Conservation (phyloP, 75 land plant species). For the Cupressus sempervirens region DNA sequence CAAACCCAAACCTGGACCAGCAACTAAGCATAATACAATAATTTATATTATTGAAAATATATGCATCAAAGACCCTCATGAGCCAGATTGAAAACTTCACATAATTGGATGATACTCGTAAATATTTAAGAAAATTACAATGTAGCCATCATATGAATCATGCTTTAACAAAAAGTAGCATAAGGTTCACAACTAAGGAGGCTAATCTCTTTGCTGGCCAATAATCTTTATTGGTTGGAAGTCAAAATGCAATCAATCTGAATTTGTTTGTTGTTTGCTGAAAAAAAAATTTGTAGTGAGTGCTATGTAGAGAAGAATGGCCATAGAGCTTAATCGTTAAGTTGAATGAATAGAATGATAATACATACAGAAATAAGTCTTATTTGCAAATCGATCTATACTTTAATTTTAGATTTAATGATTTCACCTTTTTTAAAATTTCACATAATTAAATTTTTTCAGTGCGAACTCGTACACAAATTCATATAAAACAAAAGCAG, state of each 20-base stretch:
- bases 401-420: not conserved
- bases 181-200: not conserved
- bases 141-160: not conserved
- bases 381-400: not conserved
- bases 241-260: not conserved
- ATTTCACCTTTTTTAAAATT: not conserved
- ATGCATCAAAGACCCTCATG: not conserved
- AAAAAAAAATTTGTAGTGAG: not conserved
- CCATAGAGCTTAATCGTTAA: not conserved
- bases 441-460: too few species aligned
- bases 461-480: too few species aligned
- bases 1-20: too few species aligned
- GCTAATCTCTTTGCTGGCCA: not conserved
- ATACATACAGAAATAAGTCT: not conserved
- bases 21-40: too few species aligned
- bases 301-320: not conserved
- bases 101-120: not conserved
- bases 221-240: not conserved
- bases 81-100: not conserved
- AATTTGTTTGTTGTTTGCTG: not conserved
- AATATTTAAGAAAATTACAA: not conserved
- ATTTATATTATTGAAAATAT: not conserved
- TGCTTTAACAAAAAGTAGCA: not conserved
- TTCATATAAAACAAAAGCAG: too few species aligned
- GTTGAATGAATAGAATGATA: not conserved